Evolutionary conservation across 108 stramenopile species (phyloP), one percentile per base, ranked within the genome.

Genomic region (Poteriospumella lacustris): DNA sequence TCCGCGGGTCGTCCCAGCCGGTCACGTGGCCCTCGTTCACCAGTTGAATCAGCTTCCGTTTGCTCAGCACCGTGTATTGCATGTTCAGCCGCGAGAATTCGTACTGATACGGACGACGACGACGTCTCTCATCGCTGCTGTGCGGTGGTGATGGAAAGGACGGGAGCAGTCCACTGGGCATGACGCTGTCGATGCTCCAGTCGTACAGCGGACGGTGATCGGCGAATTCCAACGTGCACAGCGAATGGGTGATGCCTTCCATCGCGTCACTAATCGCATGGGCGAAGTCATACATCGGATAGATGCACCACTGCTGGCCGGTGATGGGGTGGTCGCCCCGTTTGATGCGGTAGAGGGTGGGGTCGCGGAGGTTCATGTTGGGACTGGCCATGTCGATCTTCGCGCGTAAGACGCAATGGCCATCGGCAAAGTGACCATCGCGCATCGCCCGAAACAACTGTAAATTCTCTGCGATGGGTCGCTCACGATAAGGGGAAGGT

Each of bases 201-300:
- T 93, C 92, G 77, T 95, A 95, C 72, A 95, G 86, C 0, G 92
- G 92, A 76, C 94, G 82, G 83, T 95, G 94, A 87, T 91, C 92
- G 82, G 92, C 92, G 70, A 95, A 95, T 78, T 95, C 94, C 68
- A 95, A 76, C 12, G 94, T 93, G 81, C 94, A 95, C 56, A 95
- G 82, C 9, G 91, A 92, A 77, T 95, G 94, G 0, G 92, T 89
- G 60, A 95, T 92, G 0, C 89, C 89, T 75, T 95, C 94, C 41
- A 93, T 76, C 0, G 94, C 90, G 85, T 95, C 94, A 24, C 88
- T 78, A 75, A 93, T 92, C n/a, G 92, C 91, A 82, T 95, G 94
- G 33, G 87, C 87, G 79, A 92, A 93, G 78, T 95, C 94, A 78
- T 95, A 95, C 94, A 95, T 95, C 40, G 94, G 94, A 78, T 93